Base-by-base conservation (phyloP, 2,329 filamentous ascomycete genomes). In the Penicillium aurantiogriseum region DNA sequence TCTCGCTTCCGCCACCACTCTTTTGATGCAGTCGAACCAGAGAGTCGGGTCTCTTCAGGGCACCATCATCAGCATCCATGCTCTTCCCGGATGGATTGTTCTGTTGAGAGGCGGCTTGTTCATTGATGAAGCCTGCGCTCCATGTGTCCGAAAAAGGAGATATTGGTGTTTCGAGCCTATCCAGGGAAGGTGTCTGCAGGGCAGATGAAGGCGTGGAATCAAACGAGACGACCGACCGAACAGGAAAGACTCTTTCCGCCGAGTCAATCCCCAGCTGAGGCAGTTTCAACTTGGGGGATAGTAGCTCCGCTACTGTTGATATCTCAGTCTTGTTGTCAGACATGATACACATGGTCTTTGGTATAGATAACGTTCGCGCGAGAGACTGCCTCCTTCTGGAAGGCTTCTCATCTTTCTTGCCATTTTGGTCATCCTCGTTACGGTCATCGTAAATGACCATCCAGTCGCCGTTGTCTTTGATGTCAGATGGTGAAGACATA, bases 201-300 rank as follows among this genome's bases (percentile, higher is more conserved):
- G 63, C 57, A 10, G 67, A 68, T 4, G 68, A 69, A 9, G 64
- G 56, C 4, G 49, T 63, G 9, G 84, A 84, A 66, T 90, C 86
- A 39, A 92, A 85, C 11, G 85, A 89, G 35, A 93, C 80, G 42
- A 90, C 87, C 13, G 89, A 92, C 48, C 88, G 85, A 33, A 93
- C 89, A 17, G 90, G 90, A 56, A 90, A 93, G n/a, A 93, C 88
- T 50, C 88, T 83, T 67, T 92, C 83, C 36, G 78, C 64, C 2
- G 67, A 66, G 6, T 69, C 68, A 11, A 65, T 67, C 44, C 70
- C 69, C 15, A 74, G 51, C 8, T 60, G 61, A 21, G 70, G 67
- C 6, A 72, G 55, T 19, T 64, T 66, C 38, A 67, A 44, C 33
- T 58, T 64, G 5, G 62, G 44, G n/a, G 62, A 56, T 19, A 53